Evolutionary conservation across 129 eudicot species (phyloP).

Genomic region (Tanacetum coccineum): DNA sequence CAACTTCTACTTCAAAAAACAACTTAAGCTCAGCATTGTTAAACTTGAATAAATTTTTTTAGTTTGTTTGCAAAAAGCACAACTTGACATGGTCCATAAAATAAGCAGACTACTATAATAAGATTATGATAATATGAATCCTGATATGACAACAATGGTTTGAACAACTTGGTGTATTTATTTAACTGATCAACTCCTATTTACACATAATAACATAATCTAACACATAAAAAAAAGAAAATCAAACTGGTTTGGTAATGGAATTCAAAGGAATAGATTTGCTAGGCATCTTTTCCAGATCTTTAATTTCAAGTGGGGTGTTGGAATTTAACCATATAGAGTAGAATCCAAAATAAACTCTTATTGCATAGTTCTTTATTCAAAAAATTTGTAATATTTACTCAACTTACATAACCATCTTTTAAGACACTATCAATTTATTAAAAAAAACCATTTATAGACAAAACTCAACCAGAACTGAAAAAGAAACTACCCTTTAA

Average conservation of each 20-base stretch:
- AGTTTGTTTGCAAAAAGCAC: too few species aligned
- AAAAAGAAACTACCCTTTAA: not conserved
- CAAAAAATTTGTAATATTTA: not conserved
- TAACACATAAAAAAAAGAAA: too few species aligned
- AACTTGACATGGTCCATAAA: too few species aligned
- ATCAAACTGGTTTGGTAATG: slow-evolving; percentile 32
- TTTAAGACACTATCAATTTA: too few species aligned
- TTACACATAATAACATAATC: too few species aligned
- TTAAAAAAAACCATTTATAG: not conserved
- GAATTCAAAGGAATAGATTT: slow-evolving; percentile 42
- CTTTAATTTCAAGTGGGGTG: slow-evolving; percentile 51
- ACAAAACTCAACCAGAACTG: not conserved
- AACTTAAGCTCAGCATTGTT: not conserved
- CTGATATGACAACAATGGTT: too few species aligned
- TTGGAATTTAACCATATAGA: too few species aligned
- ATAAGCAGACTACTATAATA: too few species aligned
- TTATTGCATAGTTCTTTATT: not conserved
- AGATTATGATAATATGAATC: too few species aligned
- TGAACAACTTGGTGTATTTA: too few species aligned
- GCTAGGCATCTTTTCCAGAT: slow-evolving; percentile 43
- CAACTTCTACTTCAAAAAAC: not conserved
- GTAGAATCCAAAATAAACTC: too few species aligned
- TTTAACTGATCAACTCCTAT: too few species aligned
- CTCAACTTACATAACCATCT: not conserved
- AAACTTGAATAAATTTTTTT: not conserved